Evolutionary conservation across 192 early-diverging fungal genomes (phyloP), one percentile per base, ranked within the genome.

Genomic region (Gaertneriomyces sp.): DNA sequence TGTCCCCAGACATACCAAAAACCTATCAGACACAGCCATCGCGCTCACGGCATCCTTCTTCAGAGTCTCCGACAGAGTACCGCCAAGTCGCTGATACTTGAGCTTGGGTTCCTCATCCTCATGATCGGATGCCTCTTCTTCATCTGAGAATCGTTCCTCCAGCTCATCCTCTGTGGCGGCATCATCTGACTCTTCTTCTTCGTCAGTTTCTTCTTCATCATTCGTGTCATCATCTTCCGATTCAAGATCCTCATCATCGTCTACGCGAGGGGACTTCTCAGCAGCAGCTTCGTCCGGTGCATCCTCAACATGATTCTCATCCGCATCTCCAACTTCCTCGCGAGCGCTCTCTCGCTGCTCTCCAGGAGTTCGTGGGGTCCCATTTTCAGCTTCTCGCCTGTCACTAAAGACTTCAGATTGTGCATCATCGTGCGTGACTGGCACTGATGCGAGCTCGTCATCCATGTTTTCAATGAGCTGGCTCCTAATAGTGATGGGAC

Each of bases 91-190:
- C 58, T 92, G 85, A 75, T 96, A 98, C 60, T 91, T 88, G 42
- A 98, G 80, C 63, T 89, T 88, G 14, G 96, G 96, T 72, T 98
- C 96, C 41, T 92, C 91, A 39, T 96, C 93, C 6, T 91, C 89
- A 6, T 85, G 79, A 5, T 82, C 82, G 11, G 71, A 61, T 14
- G 72, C 68, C 58, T 85, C 79, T 46, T 73, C 64, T 57, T 79
- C 72, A 0, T 73, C 73, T 1, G 59, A 63, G 42, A 16, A n/a
- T 12, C 63, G 71, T 53, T 76, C 74, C 44, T 82, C 84, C 50
- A 81, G 86, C 54, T 88, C 81, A 40, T 86, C 87, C 49, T 89
- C 86, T 33, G 25, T 33, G 2, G 25, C 25, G 16, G 69, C 63
- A 45, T 78, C 68, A 2, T 74, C 74, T 12, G 88, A 86, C 14